Conservation (phyloP, 139 green algal genomes). For the Dunaliella sp. region DNA sequence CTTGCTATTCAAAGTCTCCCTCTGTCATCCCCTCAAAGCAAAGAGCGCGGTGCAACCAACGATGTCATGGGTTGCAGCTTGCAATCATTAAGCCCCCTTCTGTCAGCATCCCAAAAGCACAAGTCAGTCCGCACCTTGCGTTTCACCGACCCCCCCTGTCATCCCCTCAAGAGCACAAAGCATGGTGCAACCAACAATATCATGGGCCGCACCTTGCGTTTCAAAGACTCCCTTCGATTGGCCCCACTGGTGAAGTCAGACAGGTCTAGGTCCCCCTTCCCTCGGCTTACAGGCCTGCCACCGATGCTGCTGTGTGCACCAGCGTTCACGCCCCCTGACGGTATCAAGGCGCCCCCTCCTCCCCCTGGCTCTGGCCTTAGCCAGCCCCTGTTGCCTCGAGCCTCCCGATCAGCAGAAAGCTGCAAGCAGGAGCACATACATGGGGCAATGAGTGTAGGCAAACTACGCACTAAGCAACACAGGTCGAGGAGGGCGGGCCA, state of each 20-base stretch:
- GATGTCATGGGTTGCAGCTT: too few species aligned
- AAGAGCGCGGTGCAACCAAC: too few species aligned
- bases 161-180: background rate
- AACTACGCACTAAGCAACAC: too few species aligned
- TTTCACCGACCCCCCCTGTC: background rate
- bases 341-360: background rate
- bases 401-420: background rate
- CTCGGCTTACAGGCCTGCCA: too few species aligned
- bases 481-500: too few species aligned
- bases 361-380: background rate
- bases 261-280: too few species aligned
- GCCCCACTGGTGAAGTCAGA: background rate
- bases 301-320: background rate
- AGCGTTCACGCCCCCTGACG: background rate
- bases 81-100: too few species aligned
- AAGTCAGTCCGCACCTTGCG: too few species aligned
- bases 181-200: too few species aligned
- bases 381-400: background rate
- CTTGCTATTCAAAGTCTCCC: background rate
- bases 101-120: background rate
- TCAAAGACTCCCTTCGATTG: background rate
- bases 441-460: too few species aligned
- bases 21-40: background rate
- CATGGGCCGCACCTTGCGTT: background rate
- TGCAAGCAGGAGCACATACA: background rate